These are phyloP conservation scores for Coemansia asiatica DNA, from an alignment of 192 early-diverging fungal species.

Conservation along the genomic window DNA sequence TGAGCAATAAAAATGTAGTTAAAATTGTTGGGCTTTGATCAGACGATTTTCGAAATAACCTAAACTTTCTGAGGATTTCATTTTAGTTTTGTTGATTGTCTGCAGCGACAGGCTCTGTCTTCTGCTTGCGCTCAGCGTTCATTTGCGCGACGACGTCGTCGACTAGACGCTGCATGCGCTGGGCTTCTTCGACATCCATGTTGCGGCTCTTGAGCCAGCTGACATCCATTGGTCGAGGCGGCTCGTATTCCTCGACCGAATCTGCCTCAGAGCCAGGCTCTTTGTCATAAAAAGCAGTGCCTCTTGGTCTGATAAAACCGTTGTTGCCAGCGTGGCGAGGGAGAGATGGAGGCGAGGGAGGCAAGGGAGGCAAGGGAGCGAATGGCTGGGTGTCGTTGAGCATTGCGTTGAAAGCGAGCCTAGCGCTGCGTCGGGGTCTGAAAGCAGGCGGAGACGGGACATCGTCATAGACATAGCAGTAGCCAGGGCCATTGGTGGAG, in stretches of 20 bases:
- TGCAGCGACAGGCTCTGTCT: neutral
- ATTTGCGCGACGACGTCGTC: constrained; percentile 47
- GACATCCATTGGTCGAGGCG: constrained; percentile 39
- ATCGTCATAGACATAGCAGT: constrained; percentile 56
- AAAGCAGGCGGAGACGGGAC: constrained; percentile 34
- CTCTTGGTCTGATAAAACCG: neutral
- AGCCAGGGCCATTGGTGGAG: constrained; percentile 38
- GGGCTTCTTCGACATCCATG: constrained; percentile 45
- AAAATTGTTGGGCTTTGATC: no score
- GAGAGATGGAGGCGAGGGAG: neutral
- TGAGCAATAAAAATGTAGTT: neutral
- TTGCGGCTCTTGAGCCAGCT: constrained; percentile 35
- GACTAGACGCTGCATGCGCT: constrained; percentile 50
- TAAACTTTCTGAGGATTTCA: no score
- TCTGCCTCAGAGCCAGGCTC: neutral
- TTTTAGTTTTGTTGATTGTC: neutral
- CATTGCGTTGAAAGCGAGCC: constrained; percentile 12
- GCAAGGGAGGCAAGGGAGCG: neutral
- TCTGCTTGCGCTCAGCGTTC: constrained; percentile 46
- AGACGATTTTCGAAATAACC: no score
- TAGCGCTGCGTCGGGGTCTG: neutral
- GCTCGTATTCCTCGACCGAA: constrained; percentile 25
- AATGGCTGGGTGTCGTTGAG: constrained; percentile 7
- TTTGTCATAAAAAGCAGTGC: neutral
- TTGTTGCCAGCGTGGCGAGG: neutral